Evolutionary conservation across 2,329 filamentous ascomycete genomes (phyloP), one percentile per base, ranked within the genome.

Genomic region (Penicillium decumbens): DNA sequence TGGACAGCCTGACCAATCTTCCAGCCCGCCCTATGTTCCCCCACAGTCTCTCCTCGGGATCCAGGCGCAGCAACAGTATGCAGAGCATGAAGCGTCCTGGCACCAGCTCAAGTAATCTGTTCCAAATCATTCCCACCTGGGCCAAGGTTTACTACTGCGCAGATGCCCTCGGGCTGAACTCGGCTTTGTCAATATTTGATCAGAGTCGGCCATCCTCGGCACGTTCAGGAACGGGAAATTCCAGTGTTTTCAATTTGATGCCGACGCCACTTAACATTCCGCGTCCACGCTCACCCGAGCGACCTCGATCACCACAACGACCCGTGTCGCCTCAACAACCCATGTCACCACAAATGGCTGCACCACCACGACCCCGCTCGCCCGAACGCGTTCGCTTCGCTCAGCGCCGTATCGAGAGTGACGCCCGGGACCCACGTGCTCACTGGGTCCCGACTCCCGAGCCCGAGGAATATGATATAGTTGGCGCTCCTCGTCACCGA

Each of bases 61-160:
- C 68, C 7, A 63, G 58, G 18, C 56, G 66, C 33, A 63, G 65
- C 39, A 69, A 68, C 53, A 73, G 69, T 51, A 56, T 65, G 43
- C 62, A 63, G 33, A 71, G 68, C 48, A 59, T 62, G 29, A 61
- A 59, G 41, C 65, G 69, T 24, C 64, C 66, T 3, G 72, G 71
- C 29, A 78, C 77, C 10, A 70, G 71, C 41, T 68, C 74, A 18
- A 78, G 73, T 50, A 68, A 72, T 23, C 56, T 75, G 25, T 59
- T 74, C 43, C 68, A 68, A n/a, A 66, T 65, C 32, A 66, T 76
- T 38, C 76, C 77, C 1, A 66, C 72, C 6, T 80, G 77, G 67
- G 71, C 69, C 35, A 82, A 77, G 57, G 72, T 88, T 13, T 90
- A 89, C 68, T 90, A 90, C 65, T 81, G 82, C 30, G 83, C 81